Evolutionary conservation across 2,329 filamentous ascomycete genomes (phyloP), one percentile per base, ranked within the genome.

Genomic region (Microcyclospora pomicola): DNA sequence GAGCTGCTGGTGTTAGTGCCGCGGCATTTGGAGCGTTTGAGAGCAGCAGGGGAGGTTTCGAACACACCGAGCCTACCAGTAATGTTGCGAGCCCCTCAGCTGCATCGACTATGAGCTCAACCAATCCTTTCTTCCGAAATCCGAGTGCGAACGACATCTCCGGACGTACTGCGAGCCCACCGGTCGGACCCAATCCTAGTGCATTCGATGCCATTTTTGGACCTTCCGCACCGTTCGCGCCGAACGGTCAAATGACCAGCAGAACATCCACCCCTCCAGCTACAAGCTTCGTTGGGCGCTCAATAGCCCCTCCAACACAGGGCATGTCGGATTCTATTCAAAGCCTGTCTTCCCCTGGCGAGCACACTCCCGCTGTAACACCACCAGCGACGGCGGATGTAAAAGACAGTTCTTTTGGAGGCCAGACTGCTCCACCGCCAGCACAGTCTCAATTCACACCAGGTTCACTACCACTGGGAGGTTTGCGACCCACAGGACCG

Each of bases 81-180:
- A 27, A 24, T 32, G 19, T 31, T 13, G 16, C 28, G 2, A 31
- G 40, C 35, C 5, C 37, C 36, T 19, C 47, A 49, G 45, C 47
- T 28, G 43, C 43, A 9, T 12, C 44, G 38, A 46, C 42, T 16
- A 24, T 51, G 39, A 53, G 50, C 47, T 83, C 73, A 49, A 95
- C 86, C 53, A 98, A 98, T 57, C 91, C 91, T 1, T 98, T 98
- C 68, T 95, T 95, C 67, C 78, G 85, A 53, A 71, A 69, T 41
- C 64, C 67, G 9, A 51, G 51, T 29, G 42, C 41, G 12, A 49
- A 52, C 19, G 46, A 37, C n/a, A 35, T 42, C n/a, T 38, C 41
- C 3, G 40, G 49, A 27, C 44, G 49, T 11, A 38, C 50, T 9
- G 42, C 44, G 10, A 55, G 49, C 31, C 50, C 50, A 10, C 46